Evolutionary conservation across 148 eudicot species (phyloP).

Genomic region (Chenopodium formosanum): DNA sequence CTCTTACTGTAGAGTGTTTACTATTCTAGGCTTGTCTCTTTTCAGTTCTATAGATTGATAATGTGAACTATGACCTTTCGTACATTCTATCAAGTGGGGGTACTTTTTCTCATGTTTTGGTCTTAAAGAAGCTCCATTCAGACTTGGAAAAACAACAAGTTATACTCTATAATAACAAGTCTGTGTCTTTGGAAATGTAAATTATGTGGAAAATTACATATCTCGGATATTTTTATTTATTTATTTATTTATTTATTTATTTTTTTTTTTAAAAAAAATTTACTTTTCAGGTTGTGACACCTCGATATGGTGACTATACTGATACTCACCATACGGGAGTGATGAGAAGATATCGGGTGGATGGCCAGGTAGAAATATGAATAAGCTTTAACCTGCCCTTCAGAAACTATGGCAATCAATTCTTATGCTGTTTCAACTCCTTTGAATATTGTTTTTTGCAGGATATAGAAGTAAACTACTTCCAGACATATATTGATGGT

Average conservation of each 20-base stretch:
- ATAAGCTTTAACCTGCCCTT: neutral
- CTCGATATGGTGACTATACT: constrained; percentile 77
- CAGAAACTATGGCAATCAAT: neutral
- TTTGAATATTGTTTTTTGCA: constrained; percentile 30
- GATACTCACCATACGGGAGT: constrained; percentile 70
- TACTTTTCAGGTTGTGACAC: constrained; percentile 66
- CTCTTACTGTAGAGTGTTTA: neutral
- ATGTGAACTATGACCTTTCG: constrained; percentile 1
- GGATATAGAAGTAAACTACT: constrained; percentile 90
- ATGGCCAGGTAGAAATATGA: constrained; percentile 61
- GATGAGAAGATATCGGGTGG: constrained; percentile 66
- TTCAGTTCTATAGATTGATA: neutral
- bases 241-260: neutral
- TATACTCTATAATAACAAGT: too few species aligned
- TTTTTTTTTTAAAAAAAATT: neutral
- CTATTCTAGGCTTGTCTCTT: neutral
- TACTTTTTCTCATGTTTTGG: neutral
- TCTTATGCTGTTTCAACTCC: constrained; percentile 1
- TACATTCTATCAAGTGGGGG: neutral
- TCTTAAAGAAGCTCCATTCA: neutral
- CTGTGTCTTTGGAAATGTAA: neutral
- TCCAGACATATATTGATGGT: constrained; percentile 80
- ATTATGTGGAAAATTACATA: neutral
- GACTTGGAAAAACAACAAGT: neutral
- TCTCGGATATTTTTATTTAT: neutral